Evolutionary conservation across 208 protist species (phyloP).

Genomic region (Leishmania guyanensis): DNA sequence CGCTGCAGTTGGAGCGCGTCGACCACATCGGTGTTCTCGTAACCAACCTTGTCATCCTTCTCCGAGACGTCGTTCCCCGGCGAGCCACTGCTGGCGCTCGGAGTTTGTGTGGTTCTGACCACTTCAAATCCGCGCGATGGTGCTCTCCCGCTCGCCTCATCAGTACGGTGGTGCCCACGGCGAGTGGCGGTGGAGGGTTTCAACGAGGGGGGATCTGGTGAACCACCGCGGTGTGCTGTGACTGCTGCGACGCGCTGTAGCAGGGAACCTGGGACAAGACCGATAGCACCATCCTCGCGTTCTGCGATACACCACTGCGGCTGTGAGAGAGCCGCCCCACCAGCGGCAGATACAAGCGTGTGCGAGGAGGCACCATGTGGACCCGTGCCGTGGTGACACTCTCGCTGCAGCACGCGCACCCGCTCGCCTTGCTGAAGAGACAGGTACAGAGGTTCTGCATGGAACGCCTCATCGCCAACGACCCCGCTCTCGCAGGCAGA

Average conservation of each 20-base stretch:
- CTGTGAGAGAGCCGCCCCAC: neutral
- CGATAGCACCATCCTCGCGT: slow-evolving; percentile 35
- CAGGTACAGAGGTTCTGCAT: slow-evolving; percentile 31
- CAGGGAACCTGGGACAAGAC: slow-evolving; percentile 36
- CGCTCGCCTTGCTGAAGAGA: slow-evolving; percentile 21
- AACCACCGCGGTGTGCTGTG: neutral
- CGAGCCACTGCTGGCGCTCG: neutral
- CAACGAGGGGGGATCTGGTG: neutral
- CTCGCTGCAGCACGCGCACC: slow-evolving; percentile 45
- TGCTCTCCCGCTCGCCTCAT: neutral
- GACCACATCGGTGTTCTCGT: neutral
- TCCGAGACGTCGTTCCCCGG: neutral
- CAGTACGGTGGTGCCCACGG: neutral
- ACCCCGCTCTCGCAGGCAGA: neutral
- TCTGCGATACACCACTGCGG: slow-evolving; percentile 56
- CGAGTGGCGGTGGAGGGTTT: neutral
- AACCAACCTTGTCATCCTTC: neutral
- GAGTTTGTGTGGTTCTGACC: neutral
- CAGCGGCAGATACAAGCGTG: neutral
- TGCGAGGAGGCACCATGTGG: neutral
- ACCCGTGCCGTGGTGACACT: neutral
- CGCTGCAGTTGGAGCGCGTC: slow-evolving; percentile 11
- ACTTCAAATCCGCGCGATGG: neutral
- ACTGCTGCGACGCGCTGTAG: slow-evolving; percentile 9
- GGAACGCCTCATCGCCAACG: neutral